A percentile compares a stretch with the other conserved stretches of the same genome.
Conservation (phyloP, 768 basidiomycete species). For the Agrocybe chaxingu region DNA sequence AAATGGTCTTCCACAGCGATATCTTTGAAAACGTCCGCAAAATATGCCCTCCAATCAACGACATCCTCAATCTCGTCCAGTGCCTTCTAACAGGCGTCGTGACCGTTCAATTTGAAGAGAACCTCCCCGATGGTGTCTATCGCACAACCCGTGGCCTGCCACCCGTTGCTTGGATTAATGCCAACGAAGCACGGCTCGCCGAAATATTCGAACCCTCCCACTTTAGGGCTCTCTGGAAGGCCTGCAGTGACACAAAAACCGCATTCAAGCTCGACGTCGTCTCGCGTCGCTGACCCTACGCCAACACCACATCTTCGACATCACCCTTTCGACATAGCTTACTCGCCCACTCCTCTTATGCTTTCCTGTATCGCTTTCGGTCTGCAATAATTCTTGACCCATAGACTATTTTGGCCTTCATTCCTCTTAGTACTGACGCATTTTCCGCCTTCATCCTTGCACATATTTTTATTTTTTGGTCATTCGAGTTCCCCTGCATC, state of each 20-base stretch:
- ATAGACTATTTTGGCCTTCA: conserved; percentile 21
- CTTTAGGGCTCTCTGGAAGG: conserved; percentile 68
- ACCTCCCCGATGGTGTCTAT: conserved; percentile 64
- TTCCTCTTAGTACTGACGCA: conserved; percentile 8
- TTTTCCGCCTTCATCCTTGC: conserved; percentile 15
- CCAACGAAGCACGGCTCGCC: conserved; percentile 61
- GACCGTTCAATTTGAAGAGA: conserved; percentile 73
- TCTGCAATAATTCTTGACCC: conserved; percentile 17
- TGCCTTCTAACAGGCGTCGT: conserved; percentile 72
- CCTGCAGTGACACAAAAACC: conserved; percentile 66
- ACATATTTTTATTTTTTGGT: conserved; percentile 20
- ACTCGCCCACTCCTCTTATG: conserved; percentile 18
- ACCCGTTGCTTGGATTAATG: conserved; percentile 72
- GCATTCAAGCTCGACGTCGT: conserved; percentile 75
- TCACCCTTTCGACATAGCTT: conserved; percentile 5
- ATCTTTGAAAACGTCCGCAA: conserved; percentile 70
- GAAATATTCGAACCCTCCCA: conserved; percentile 75
- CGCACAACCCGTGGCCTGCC: conserved; percentile 78
- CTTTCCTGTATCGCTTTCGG: conserved; percentile 38
- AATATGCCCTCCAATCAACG: conserved; percentile 65
- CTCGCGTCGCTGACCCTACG: conserved; percentile 22
- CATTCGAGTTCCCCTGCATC: conserved; percentile 21
- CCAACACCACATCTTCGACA: conserved; percentile 3
- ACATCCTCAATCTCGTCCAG: conserved; percentile 66
- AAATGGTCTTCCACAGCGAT: conserved; percentile 85